These are phyloP conservation scores for Arthrinium phaeospermum DNA, from an alignment of 2,329 filamentous ascomycete genomes.

Conservation along the genomic window DNA sequence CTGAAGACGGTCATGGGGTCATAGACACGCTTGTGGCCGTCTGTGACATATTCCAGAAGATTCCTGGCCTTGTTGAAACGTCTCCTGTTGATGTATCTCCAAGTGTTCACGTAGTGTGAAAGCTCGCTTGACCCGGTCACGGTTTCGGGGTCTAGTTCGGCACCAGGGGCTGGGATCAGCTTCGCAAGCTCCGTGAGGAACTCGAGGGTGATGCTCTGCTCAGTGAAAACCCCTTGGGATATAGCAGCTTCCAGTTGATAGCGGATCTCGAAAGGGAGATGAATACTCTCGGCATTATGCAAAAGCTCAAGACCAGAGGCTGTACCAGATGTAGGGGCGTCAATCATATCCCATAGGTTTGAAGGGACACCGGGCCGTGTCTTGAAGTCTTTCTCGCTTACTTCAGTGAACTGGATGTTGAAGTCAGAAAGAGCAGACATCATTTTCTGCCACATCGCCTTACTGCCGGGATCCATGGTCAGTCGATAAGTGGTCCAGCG, in stretches of 20 bases:
- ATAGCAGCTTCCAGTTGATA: conserved; percentile 95
- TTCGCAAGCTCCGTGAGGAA: conserved; percentile 69
- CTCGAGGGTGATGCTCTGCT: conserved; percentile 70
- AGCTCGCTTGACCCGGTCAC: neutral
- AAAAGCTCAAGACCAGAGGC: conserved; percentile 38
- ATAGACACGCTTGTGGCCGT: conserved; percentile 65
- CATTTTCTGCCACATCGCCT: conserved; percentile 48
- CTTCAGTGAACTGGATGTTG: conserved; percentile 65
- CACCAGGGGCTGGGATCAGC: conserved; percentile 44
- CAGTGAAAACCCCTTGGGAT: conserved; percentile 77
- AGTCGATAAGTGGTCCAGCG: conserved; percentile 63
- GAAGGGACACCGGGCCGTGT: conserved; percentile 41
- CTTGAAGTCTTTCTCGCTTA: conserved; percentile 45
- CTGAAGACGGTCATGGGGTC: conserved; percentile 77
- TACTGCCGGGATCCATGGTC: conserved; percentile 41
- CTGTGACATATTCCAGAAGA: conserved; percentile 76
- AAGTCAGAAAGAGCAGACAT: conserved; percentile 68
- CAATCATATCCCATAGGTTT: conserved; percentile 47
- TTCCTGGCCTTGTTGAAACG: conserved; percentile 59
- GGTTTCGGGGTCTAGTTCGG: neutral
- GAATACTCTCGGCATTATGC: conserved; percentile 42
- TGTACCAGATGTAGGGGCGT: conserved; percentile 36
- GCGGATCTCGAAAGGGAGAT: conserved; percentile 72
- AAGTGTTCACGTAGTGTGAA: conserved; percentile 23
- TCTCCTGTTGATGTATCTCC: conserved; percentile 21